phyloP scores from a whole-genome alignment of 1,284 basidiomycete species.

The Leccinum pseudoinsigne region DNA sequence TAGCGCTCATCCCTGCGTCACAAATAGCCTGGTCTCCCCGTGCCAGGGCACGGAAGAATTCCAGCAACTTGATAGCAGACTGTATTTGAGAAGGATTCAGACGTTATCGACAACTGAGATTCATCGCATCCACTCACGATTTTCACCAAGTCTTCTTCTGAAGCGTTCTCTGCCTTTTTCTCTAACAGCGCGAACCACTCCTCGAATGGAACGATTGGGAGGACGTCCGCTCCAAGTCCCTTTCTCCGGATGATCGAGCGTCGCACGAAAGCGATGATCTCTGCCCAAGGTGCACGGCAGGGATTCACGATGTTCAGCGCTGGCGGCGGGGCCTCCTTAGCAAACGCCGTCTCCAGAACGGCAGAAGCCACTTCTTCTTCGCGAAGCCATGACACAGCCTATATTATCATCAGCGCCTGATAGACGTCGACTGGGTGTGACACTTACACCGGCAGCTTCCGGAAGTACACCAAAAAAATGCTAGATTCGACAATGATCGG shows the following conservation, averaged over 20 bases:
- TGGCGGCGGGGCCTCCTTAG: background rate
- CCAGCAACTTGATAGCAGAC: background rate
- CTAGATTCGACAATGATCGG: constrained; percentile 33
- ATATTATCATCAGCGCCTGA: background rate
- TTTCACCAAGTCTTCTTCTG: background rate
- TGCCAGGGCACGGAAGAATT: background rate
- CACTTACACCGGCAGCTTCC: constrained; percentile 23
- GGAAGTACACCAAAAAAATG: constrained; percentile 23
- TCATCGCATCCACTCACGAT: background rate
- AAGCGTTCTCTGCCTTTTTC: background rate
- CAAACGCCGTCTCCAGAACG: background rate
- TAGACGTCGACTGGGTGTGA: background rate
- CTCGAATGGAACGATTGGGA: background rate
- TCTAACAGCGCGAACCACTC: background rate
- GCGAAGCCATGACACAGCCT: constrained; percentile 26
- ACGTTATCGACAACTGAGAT: background rate
- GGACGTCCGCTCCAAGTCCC: background rate
- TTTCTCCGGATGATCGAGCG: background rate
- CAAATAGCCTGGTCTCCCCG: background rate
- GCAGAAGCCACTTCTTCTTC: constrained; percentile 18
- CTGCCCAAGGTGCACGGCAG: background rate
- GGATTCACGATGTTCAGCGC: background rate
- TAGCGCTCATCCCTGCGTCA: background rate
- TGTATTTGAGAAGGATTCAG: background rate
- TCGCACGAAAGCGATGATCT: background rate